Percentiles rank a stretch among this genome's conserved stretches.
phyloP scores from a whole-genome alignment of 176 grass and related monocot genomes.

The Oryza coarctata region DNA sequence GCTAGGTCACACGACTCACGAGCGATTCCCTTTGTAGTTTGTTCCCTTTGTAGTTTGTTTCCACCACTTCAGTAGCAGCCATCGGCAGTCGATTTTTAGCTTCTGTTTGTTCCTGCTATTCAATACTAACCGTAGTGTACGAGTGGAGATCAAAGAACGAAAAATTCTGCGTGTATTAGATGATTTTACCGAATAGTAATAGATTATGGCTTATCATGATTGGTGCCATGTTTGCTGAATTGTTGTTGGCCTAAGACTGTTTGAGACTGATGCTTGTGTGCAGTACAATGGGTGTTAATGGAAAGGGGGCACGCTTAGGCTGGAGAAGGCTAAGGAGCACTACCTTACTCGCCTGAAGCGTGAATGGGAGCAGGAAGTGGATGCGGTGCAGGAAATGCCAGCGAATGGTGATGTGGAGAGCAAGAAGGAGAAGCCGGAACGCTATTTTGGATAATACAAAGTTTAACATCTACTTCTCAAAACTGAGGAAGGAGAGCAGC shows the following conservation, averaged over 20 bases:
- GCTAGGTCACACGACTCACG: too few species aligned
- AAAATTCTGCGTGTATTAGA: too few species aligned
- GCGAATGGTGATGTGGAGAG: conserved; percentile 25
- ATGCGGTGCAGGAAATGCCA: background rate
- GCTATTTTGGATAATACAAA: conserved; percentile 43
- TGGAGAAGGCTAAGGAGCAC: conserved; percentile 96
- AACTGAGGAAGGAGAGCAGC: conserved; percentile 66
- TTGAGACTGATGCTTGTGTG: conserved; percentile 15
- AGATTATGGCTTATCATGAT: background rate
- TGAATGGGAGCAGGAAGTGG: conserved; percentile 73
- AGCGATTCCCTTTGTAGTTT: too few species aligned
- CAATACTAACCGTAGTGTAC: background rate
- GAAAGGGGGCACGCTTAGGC: conserved; percentile 83
- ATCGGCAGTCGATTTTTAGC: background rate
- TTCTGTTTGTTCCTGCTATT: background rate
- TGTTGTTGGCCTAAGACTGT: background rate
- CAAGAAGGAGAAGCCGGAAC: conserved; percentile 31
- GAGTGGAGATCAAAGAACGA: background rate
- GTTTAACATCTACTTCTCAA: conserved; percentile 82
- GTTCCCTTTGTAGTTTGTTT: too few species aligned
- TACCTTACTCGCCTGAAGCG: conserved; percentile 66
- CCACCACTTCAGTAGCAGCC: background rate
- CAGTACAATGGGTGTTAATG: conserved; percentile 96
- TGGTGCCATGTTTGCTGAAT: background rate
- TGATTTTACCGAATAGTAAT: background rate